Percentiles rank a stretch among this genome's conserved stretches.
phyloP scores from a whole-genome alignment of 441 rosid genomes.

The Erysimum pusillum region DNA sequence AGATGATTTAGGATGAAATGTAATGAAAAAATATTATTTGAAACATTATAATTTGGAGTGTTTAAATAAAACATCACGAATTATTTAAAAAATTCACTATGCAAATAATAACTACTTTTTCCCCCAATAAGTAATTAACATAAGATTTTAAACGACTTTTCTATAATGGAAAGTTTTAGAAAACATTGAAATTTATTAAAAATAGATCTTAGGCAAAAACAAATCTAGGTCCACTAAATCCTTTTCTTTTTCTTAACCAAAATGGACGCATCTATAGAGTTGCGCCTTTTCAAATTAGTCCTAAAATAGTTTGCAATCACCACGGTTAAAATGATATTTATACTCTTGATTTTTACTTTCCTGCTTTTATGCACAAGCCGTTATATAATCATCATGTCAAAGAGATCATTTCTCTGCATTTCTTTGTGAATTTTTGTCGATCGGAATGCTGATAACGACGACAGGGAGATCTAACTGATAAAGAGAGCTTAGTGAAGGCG shows the following conservation, averaged over 20 bases:
- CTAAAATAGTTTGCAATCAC: not conserved
- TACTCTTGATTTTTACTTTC: not conserved
- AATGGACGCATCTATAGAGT: not conserved
- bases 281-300: not conserved
- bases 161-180: not conserved
- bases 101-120: not conserved
- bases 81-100: no score
- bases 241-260: not conserved
- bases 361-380: not conserved
- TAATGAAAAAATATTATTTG: not conserved
- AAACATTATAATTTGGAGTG: no score
- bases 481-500: constrained; percentile 61
- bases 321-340: not conserved
- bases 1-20: not conserved
- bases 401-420: not conserved
- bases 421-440: not conserved
- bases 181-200: not conserved
- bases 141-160: not conserved
- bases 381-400: not conserved
- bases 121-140: not conserved
- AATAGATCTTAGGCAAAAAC: not conserved
- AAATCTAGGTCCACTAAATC: not conserved
- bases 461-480: constrained; percentile 61
- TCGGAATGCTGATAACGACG: not conserved
- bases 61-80: not conserved